Base-by-base conservation (phyloP, 2,329 filamentous ascomycete genomes). In the Thielaviopsis populi region DNA sequence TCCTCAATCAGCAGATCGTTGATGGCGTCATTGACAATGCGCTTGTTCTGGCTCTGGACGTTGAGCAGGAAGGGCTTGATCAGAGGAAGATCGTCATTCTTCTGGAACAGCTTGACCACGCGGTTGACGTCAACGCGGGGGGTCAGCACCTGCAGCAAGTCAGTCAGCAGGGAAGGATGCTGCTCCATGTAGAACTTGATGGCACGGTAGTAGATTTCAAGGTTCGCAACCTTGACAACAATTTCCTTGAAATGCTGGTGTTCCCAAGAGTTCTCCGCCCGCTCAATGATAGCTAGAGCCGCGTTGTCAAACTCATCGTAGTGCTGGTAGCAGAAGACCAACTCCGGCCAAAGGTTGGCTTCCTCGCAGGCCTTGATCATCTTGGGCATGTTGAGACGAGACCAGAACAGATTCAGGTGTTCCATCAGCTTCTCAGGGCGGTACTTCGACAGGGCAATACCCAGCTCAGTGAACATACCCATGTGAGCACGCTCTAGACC, bases 201-300 rank as follows among this genome's bases (percentile, higher is more conserved):
- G 33, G 89, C 90, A 63, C 92, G 89, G 81, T 99, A 99, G 80
- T 97, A 99, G 71, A 99, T 99, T 76, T 99, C 95, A 71, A 99
- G 78, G 77, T 99, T 99, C 71, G 91, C 89, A 68, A 96, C 92
- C 83, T 99, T 99, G 77, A 96, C 85, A 65, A 96, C 82, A 61
- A 95, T 97, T 73, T 99, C 95, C 81, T 99, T 99, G 85, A 99
- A 99, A 59, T 95, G 94, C 74, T 96, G 91, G 77, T 99, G 94
- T 75, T 99, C 95, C 94, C 94, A 99, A 1, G 94, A 91, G 79
- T 97, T 95, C 69, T 95, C 87, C 13, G 94, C 89, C 69, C 91
- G 89, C 79, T 99, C 94, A 83, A 99, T 99, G 79, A 99, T 96
- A 19, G 94, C 90, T 63, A 99, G 82, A 59, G 91, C 91, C 54